Conservation (phyloP, 1,284 basidiomycete species). For the Heterobasidion occidentale region DNA sequence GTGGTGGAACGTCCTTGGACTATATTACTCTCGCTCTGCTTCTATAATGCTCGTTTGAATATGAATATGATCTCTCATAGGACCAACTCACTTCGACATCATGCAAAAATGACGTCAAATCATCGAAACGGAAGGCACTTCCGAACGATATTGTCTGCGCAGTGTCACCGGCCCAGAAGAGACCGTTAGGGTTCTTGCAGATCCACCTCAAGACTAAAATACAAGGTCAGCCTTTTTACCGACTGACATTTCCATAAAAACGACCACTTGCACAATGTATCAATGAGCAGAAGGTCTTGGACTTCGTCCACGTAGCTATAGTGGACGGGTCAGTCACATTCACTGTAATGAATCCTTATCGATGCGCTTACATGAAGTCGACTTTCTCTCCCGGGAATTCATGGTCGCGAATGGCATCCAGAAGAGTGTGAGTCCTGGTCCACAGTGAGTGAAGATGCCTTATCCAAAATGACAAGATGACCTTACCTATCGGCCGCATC, state of each 20-base stretch:
- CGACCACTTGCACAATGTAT: slow-evolving; percentile 43
- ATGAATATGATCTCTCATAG: neutral
- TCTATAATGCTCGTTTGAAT: too few species aligned
- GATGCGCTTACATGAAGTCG: neutral
- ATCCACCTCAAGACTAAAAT: slow-evolving; percentile 48
- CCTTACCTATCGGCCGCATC: slow-evolving; percentile 58
- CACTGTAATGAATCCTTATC: neutral
- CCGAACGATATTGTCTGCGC: slow-evolving; percentile 71
- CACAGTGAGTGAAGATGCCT: neutral
- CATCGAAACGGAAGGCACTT: slow-evolving; percentile 65
- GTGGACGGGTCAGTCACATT: neutral
- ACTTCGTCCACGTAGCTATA: slow-evolving; percentile 65
- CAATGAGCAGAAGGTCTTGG: slow-evolving; percentile 66
- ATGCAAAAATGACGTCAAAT: slow-evolving; percentile 60
- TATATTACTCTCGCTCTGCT: too few species aligned
- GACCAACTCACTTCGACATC: slow-evolving; percentile 40
- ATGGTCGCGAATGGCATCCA: slow-evolving; percentile 26
- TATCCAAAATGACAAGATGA: neutral
- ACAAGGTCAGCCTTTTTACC: neutral
- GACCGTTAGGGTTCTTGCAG: slow-evolving; percentile 55
- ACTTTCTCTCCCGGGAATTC: slow-evolving; percentile 9
- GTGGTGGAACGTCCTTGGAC: too few species aligned
- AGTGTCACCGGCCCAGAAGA: slow-evolving; percentile 77
- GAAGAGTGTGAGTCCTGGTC: slow-evolving; percentile 41
- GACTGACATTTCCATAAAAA: neutral